Evolutionary conservation across 176 grass and related monocot species (phyloP).

Genomic region (Triticum turgidum): DNA sequence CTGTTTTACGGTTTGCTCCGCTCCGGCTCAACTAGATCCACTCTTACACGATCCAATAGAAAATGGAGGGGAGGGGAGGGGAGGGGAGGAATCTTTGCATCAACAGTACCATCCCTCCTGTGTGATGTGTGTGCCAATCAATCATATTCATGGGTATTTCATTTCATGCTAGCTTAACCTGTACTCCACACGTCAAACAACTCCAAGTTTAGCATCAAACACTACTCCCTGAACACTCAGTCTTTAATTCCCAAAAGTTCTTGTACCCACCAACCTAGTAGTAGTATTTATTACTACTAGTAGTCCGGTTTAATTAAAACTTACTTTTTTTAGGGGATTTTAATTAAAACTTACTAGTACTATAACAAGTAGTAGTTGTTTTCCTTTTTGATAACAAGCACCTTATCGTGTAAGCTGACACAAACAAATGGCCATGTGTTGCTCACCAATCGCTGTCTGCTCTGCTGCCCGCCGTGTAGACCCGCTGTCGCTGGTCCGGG

Average conservation of each 20-base stretch:
- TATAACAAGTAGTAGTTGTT: no score
- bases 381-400: background rate
- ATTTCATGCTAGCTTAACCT: background rate
- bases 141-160: conserved; percentile 23
- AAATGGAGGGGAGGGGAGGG: background rate
- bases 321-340: no score
- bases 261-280: conserved; percentile 21
- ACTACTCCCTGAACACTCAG: conserved; percentile 33
- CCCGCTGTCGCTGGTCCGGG: conserved; percentile 83
- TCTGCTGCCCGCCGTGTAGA: conserved; percentile 55
- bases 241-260: conserved; percentile 47
- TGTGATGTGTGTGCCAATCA: background rate
- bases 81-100: background rate
- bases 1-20: background rate
- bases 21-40: conserved; percentile 15
- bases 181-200: conserved; percentile 22
- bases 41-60: conserved; percentile 25
- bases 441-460: conserved; percentile 43
- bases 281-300: background rate
- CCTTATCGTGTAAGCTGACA: conserved; percentile 24
- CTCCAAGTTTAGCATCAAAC: conserved; percentile 30
- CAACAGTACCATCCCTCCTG: background rate
- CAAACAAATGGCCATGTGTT: conserved; percentile 31
- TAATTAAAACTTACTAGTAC: no score
- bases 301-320: background rate